These are phyloP conservation scores for Neurospora terricola DNA, from an alignment of 495 filamentous ascomycete species.

Conservation along the genomic window DNA sequence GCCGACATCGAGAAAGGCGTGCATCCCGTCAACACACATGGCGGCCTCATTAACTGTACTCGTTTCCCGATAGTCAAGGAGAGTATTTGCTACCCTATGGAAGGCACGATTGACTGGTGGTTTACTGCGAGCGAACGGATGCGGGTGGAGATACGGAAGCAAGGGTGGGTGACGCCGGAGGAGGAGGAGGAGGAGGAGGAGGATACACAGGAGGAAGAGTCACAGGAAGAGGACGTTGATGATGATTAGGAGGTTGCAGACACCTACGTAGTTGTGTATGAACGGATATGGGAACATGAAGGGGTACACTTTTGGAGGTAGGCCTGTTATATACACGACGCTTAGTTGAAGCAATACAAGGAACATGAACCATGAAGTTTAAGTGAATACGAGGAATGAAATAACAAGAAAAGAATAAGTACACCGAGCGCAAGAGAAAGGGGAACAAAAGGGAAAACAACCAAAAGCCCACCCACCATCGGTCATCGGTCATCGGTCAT, in stretches of 20 bases:
- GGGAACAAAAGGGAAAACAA: neutral
- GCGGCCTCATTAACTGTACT: neutral
- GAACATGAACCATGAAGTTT: neutral
- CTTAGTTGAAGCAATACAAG: neutral
- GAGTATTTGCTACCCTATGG: neutral
- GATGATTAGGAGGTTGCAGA: neutral
- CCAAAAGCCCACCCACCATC: neutral
- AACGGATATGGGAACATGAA: neutral
- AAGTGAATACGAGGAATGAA: neutral
- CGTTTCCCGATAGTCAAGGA: neutral
- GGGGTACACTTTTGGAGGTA: neutral
- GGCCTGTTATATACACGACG: neutral
- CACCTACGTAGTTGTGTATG: neutral
- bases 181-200: neutral
- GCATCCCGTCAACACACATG: neutral
- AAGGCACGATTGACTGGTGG: neutral
- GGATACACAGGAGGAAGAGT: neutral
- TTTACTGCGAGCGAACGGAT: neutral
- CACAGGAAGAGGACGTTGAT: neutral
- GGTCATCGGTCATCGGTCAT: neutral
- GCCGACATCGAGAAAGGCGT: neutral
- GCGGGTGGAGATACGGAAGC: neutral
- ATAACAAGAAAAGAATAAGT: neutral
- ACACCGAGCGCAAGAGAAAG: neutral
- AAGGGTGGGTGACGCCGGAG: fast-evolving